A percentile compares a stretch with the other conserved stretches of the same genome.
These are phyloP conservation scores for Metschnikowia cerradonensis DNA, from an alignment of 805 yeast species.

Conservation along the genomic window DNA sequence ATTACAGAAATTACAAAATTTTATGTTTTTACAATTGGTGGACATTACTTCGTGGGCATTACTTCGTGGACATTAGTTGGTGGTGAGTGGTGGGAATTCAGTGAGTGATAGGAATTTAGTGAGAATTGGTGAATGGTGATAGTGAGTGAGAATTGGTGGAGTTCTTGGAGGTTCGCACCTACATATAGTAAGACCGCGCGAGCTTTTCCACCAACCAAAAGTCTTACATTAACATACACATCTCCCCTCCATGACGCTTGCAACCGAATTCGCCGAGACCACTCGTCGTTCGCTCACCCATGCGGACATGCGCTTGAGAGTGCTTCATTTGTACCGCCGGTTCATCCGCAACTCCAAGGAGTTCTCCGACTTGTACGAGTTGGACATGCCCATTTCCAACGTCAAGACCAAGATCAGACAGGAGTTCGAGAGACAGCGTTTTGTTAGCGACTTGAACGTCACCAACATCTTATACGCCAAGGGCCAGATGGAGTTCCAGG, in stretches of 20 bases:
- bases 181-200: conserved; percentile 8
- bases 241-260: conserved; percentile 45
- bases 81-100: no score
- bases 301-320: conserved; percentile 59
- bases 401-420: conserved; percentile 83
- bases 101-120: no score
- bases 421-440: conserved; percentile 83
- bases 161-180: no score
- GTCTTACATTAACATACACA: conserved; percentile 1
- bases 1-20: no score
- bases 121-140: no score
- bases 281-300: conserved; percentile 61
- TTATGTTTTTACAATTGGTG: no score
- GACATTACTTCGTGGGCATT: no score
- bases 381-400: conserved; percentile 73
- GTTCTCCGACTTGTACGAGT: conserved; percentile 60
- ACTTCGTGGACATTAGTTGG: no score
- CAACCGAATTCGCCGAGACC: conserved; percentile 83
- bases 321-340: conserved; percentile 68
- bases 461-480: conserved; percentile 69
- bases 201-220: conserved; percentile 18
- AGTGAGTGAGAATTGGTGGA: no score
- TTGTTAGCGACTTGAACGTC: conserved; percentile 60
- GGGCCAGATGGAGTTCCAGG: conserved; percentile 91
- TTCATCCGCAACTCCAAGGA: conserved; percentile 60